phyloP scores from a whole-genome alignment of 208 protist genomes.

The Vickermania ingenoplastis region DNA sequence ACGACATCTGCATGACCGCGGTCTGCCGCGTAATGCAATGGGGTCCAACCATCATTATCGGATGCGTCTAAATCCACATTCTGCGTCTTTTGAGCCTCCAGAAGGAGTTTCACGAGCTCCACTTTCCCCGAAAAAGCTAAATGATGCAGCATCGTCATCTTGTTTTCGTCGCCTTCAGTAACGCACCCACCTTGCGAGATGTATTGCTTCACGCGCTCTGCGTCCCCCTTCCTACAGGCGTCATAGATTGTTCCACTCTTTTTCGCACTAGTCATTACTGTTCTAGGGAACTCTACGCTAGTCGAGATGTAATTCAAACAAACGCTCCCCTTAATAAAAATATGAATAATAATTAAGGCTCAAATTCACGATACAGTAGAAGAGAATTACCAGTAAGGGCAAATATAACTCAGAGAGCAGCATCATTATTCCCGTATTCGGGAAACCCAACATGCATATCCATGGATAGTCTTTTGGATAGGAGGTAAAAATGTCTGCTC shows the following conservation, averaged over 20 bases:
- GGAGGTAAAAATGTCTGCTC: no score
- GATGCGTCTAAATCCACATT: constrained; percentile 43
- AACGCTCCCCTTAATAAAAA: not conserved
- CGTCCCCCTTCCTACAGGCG: constrained; percentile 47
- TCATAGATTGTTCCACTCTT: constrained; percentile 56
- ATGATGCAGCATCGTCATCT: constrained; percentile 82
- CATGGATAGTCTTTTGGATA: no score
- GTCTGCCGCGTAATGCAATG: constrained; percentile 79
- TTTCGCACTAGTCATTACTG: not conserved
- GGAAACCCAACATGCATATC: no score
- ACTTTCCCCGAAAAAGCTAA: constrained; percentile 55
- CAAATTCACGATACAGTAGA: no score
- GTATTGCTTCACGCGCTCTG: constrained; percentile 43
- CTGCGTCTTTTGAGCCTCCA: constrained; percentile 23
- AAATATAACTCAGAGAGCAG: no score
- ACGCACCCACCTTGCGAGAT: constrained; percentile 59
- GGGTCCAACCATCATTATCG: constrained; percentile 74
- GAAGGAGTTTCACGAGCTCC: constrained; percentile 23
- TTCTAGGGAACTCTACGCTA: constrained; percentile 1
- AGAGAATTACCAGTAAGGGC: no score
- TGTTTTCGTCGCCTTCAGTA: constrained; percentile 56
- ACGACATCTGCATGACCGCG: constrained; percentile 39
- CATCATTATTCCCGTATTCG: no score
- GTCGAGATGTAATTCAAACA: not conserved
- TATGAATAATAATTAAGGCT: no score